A percentile compares a stretch with the other conserved stretches of the same genome.
Conservation (phyloP, 2,329 filamentous ascomycete genomes). For the Cladosporium velox region DNA sequence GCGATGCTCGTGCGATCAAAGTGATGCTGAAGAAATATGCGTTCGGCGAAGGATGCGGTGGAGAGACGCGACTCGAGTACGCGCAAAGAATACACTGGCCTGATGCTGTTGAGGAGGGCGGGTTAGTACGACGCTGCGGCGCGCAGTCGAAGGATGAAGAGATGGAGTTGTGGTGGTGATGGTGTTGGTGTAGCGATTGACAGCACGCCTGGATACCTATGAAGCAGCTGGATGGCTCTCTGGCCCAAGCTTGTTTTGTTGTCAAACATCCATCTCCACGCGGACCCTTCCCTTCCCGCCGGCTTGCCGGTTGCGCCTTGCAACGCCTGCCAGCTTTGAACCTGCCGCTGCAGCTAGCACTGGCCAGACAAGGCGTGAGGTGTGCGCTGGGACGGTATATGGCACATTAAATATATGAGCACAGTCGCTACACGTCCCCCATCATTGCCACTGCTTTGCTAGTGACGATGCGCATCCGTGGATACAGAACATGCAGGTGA, state of each 20-base stretch:
- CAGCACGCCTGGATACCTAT: not conserved
- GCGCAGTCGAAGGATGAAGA: not conserved
- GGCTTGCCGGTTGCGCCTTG: slow-evolving; percentile 7
- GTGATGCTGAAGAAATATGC: slow-evolving; percentile 6
- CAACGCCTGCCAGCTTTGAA: not conserved
- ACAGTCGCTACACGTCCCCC: not conserved
- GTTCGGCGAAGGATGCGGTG: not conserved
- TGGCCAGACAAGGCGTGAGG: not conserved
- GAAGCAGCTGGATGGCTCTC: not conserved
- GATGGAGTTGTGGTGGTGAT: slow-evolving; percentile 1
- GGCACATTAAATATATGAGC: not conserved
- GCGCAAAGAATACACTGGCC: slow-evolving; percentile 18
- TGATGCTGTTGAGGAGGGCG: slow-evolving; percentile 12
- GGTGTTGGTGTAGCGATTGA: not conserved
- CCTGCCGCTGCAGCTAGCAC: not conserved
- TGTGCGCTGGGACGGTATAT: not conserved
- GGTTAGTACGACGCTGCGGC: slow-evolving; percentile 16
- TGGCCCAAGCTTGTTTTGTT: slow-evolving; percentile 12
- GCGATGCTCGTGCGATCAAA: not conserved
- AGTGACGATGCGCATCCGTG: not conserved
- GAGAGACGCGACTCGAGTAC: not conserved
- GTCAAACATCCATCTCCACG: not conserved
- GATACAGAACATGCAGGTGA: not conserved
- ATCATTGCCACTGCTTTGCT: not conserved
- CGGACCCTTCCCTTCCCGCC: not conserved